Conservation (phyloP, 23 red algal genomes). For the Gracilaria vermiculophylla region DNA sequence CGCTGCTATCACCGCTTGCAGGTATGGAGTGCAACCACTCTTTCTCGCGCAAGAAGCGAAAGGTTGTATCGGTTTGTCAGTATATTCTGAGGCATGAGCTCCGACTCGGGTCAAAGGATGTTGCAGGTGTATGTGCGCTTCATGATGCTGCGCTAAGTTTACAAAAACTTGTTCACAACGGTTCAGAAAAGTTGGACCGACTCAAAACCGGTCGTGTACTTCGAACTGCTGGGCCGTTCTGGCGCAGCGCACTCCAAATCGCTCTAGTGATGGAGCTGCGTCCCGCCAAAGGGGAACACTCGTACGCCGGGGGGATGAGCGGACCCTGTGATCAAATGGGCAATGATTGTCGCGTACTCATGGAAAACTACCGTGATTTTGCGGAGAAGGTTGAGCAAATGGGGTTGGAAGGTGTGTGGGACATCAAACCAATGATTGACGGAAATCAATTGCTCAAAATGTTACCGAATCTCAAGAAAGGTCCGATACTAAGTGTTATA, state of each 20-base stretch:
- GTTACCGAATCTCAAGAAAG: constrained; percentile 65
- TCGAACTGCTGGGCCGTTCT: constrained; percentile 39
- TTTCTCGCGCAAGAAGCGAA: constrained; percentile 26
- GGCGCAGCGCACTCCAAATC: constrained; percentile 54
- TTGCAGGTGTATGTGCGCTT: constrained; percentile 15
- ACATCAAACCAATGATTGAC: constrained; percentile 72
- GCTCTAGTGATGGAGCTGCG: constrained; percentile 57
- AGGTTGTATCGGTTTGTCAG: neutral
- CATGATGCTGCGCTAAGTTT: constrained; percentile 33
- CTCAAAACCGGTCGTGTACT: constrained; percentile 37
- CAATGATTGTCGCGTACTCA: constrained; percentile 1
- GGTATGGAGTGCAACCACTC: neutral
- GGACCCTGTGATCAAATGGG: neutral
- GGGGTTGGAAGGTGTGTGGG: constrained; percentile 59
- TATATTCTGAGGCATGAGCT: constrained; percentile 68
- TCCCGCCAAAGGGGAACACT: constrained; percentile 10
- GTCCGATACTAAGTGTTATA: constrained; percentile 66
- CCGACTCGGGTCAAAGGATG: constrained; percentile 46
- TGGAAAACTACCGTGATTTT: constrained; percentile 32
- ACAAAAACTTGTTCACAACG: constrained; percentile 39
- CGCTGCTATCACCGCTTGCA: constrained; percentile 18
- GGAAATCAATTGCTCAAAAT: constrained; percentile 62
- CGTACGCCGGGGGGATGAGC: constrained; percentile 7
- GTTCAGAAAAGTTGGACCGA: constrained; percentile 17
- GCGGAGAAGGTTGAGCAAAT: constrained; percentile 40